Evolutionary conservation across 306 rosid genomes (phyloP).

Genomic region (Trichosanthes cucumerina): DNA sequence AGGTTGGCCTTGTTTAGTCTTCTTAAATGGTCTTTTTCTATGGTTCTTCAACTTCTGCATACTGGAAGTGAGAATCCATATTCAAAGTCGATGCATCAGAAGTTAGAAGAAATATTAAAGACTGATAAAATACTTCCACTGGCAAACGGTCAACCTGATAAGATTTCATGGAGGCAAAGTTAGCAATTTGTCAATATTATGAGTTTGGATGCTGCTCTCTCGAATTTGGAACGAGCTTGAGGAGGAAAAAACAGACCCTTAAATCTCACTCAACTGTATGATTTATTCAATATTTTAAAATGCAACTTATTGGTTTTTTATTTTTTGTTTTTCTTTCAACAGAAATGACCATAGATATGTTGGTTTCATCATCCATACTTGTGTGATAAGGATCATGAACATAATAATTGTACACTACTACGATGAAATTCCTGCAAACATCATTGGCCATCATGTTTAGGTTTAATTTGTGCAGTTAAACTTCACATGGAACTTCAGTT

Average conservation of each 20-base stretch:
- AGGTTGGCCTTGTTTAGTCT: not conserved
- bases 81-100: not conserved
- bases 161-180: not conserved
- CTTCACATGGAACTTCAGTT: not conserved
- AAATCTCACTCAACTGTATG: not conserved
- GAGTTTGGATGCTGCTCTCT: not conserved
- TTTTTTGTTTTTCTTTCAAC: not conserved
- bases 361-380: not conserved
- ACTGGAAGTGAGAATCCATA: not conserved
- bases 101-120: not conserved
- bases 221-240: not conserved
- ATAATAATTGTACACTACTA: not conserved
- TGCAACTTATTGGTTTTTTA: not conserved
- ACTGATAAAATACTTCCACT: not conserved
- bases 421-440: not conserved
- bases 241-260: not conserved
- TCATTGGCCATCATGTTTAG: not conserved
- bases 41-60: not conserved
- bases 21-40: not conserved
- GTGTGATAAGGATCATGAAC: not conserved
- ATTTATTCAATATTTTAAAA: not conserved
- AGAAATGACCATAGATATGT: not conserved
- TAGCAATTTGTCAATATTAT: not conserved
- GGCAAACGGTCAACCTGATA: not conserved
- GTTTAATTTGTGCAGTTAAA: not conserved